Percentiles rank a stretch among this genome's conserved stretches.
Conservation (phyloP, 768 basidiomycete species). For the Tricholomella constricta region DNA sequence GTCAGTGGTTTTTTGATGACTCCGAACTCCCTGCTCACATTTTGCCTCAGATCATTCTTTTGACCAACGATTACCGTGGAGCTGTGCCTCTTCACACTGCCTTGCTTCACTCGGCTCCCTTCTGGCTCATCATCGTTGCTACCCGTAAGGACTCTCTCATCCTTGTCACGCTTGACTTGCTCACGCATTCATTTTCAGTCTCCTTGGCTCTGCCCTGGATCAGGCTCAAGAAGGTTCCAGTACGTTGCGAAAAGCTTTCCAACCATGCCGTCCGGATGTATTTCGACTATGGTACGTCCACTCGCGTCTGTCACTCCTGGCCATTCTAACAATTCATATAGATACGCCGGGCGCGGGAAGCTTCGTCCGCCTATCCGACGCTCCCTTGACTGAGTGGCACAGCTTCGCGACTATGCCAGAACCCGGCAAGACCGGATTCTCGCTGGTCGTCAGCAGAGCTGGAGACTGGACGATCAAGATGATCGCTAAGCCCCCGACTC, state of each 20-base stretch:
- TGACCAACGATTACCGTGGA: slow-evolving; percentile 45
- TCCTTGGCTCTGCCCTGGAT: no score
- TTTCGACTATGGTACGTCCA: slow-evolving; percentile 7
- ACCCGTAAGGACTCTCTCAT: no score
- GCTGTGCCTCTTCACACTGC: slow-evolving; percentile 3
- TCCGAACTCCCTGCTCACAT: background rate
- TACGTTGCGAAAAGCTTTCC: slow-evolving; percentile 9
- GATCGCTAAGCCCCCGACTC: slow-evolving; percentile 52
- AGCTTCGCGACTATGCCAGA: slow-evolving; percentile 57
- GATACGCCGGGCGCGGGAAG: slow-evolving; percentile 48
- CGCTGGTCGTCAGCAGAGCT: slow-evolving; percentile 57
- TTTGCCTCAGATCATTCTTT: slow-evolving; percentile 42
- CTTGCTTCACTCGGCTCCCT: slow-evolving; percentile 5
- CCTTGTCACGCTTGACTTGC: background rate
- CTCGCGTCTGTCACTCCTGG: no score
- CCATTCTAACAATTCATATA: slow-evolving; percentile 22
- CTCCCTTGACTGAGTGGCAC: slow-evolving; percentile 59
- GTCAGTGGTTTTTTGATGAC: background rate
- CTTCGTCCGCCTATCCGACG: slow-evolving; percentile 47
- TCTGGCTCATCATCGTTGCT: slow-evolving; percentile 6
- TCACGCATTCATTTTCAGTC: background rate
- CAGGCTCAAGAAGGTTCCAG: slow-evolving; percentile 10
- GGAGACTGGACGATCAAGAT: slow-evolving; percentile 61
- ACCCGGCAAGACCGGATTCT: slow-evolving; percentile 50
- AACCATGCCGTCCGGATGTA: slow-evolving; percentile 11